Conservation (phyloP, 75 land plant species). For the Sequoia sempervirens region DNA sequence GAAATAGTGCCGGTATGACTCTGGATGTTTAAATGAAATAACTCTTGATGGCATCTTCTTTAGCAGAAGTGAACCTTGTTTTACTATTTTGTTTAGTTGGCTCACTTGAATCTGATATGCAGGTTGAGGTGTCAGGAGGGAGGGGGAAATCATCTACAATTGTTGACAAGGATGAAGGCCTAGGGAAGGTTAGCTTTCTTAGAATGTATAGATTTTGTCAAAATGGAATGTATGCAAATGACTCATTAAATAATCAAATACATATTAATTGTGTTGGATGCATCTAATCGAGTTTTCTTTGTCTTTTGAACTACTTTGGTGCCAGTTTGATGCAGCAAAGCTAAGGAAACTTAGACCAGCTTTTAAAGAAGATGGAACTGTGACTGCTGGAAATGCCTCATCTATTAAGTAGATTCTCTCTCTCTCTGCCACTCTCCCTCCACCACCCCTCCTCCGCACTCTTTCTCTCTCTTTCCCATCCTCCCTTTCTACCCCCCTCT, state of each 20-base stretch:
- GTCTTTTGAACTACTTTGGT: constrained; percentile 12
- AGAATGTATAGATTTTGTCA: neutral
- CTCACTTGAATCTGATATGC: constrained; percentile 9
- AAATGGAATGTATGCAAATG: neutral
- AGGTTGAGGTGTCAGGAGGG: constrained; percentile 88
- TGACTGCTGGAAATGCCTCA: constrained; percentile 96
- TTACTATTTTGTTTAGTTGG: neutral
- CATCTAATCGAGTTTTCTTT: neutral
- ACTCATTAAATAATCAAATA: neutral
- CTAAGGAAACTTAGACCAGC: constrained; percentile 86
- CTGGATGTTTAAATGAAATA: neutral
- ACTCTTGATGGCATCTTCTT: neutral
- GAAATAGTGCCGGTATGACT: constrained; percentile 82
- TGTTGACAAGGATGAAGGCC: constrained; percentile 85
- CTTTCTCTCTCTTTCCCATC: too few species aligned
- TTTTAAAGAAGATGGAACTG: constrained; percentile 86
- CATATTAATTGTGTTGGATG: neutral
- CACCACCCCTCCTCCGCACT: too few species aligned
- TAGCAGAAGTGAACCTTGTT: neutral
- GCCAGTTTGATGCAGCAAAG: constrained; percentile 82
- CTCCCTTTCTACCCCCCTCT: too few species aligned
- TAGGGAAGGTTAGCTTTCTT: constrained; percentile 60
- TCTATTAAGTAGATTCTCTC: constrained; percentile 59
- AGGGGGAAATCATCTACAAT: constrained; percentile 63
- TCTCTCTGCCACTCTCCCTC: neutral